A percentile compares a stretch with the other conserved stretches of the same genome.
These are phyloP conservation scores for Cucumis hystrix DNA, from an alignment of 306 rosid species.

Conservation along the genomic window DNA sequence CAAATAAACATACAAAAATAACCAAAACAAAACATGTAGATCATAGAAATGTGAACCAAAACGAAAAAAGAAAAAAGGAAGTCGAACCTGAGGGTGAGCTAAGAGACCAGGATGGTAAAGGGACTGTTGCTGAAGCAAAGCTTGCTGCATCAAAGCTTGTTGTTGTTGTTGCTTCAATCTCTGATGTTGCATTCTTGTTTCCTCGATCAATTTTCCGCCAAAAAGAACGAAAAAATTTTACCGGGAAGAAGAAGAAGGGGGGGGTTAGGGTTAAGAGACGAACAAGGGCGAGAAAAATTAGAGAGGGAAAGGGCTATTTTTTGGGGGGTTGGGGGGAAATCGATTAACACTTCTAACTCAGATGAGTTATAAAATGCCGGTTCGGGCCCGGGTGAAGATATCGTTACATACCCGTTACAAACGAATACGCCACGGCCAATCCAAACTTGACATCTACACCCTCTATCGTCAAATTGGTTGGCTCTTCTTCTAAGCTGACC, in stretches of 20 bases:
- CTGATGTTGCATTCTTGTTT: conserved; percentile 74
- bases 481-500: neutral
- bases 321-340: conserved; percentile 23
- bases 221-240: conserved; percentile 5
- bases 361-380: conserved; percentile 14
- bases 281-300: conserved; percentile 9
- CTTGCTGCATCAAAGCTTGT: conserved; percentile 98
- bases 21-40: neutral
- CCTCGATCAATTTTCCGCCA: conserved; percentile 17
- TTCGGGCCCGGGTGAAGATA: conserved; percentile 8
- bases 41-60: neutral
- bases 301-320: neutral
- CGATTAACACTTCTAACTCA: neutral
- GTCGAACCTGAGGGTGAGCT: conserved; percentile 92
- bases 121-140: conserved; percentile 91
- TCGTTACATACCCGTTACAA: neutral
- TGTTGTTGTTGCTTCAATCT: conserved; percentile 86
- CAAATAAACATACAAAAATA: neutral
- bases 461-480: neutral
- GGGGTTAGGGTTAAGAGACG: conserved; percentile 56
- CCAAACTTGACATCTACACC: neutral
- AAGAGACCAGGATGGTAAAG: conserved; percentile 90
- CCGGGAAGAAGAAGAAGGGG: conserved; percentile 13
- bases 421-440: neutral
- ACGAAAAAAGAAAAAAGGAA: neutral